These are phyloP conservation scores for Penicilliopsis zonata DNA, from an alignment of 495 filamentous ascomycete species.

Conservation along the genomic window DNA sequence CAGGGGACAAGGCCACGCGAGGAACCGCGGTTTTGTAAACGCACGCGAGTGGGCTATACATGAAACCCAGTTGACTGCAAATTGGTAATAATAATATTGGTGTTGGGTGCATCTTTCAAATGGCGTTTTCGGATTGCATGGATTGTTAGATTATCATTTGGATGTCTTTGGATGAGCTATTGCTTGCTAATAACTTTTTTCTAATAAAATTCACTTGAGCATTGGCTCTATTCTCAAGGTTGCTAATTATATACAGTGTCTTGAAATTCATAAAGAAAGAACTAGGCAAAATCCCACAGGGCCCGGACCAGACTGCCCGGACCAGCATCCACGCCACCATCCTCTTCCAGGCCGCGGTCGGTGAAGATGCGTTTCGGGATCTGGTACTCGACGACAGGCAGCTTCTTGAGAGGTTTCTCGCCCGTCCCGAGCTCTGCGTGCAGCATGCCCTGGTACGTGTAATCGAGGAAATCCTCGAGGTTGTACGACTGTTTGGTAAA, in stretches of 20 bases:
- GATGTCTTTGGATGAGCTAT: no score
- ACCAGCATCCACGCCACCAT: slow-evolving; percentile 29
- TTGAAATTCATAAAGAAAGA: slow-evolving; percentile 2
- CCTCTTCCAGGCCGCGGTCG: slow-evolving; percentile 29
- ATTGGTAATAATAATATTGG: no score
- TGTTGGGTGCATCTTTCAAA: no score
- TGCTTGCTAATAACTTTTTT: no score
- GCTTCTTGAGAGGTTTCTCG: slow-evolving; percentile 67
- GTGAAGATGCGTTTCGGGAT: slow-evolving; percentile 84
- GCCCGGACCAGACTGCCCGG: slow-evolving; percentile 24
- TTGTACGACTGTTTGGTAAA: slow-evolving; percentile 93
- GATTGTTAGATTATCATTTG: no score
- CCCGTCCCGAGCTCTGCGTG: slow-evolving; percentile 56
- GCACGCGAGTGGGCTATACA: no score
- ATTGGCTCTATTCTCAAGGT: slow-evolving; percentile 2
- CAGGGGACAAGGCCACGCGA: no score
- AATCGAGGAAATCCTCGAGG: slow-evolving; percentile 91
- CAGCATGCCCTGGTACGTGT: slow-evolving; percentile 81
- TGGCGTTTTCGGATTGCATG: no score
- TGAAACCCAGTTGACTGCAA: no score
- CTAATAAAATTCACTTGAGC: no score
- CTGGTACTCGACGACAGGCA: slow-evolving; percentile 82
- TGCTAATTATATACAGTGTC: not conserved
- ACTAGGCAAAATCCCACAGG: slow-evolving; percentile 28
- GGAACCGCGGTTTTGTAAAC: no score